phyloP scores from a whole-genome alignment of 768 basidiomycete species.

The Dentipellis sp. region DNA sequence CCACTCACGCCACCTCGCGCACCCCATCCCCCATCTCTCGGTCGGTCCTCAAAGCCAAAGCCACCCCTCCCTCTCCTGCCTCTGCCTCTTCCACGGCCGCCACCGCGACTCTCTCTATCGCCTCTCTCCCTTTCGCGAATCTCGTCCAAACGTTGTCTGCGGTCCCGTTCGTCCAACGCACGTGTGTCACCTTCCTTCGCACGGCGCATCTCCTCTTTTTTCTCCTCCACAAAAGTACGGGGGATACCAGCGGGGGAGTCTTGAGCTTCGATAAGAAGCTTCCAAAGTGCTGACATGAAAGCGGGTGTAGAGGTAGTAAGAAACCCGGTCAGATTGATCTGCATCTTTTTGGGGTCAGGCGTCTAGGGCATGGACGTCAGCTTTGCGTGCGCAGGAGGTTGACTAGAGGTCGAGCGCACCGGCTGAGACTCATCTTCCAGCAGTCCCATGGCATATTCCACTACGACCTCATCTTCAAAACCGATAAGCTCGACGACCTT shows the following conservation, averaged over 20 bases:
- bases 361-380: constrained; percentile 4
- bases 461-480: constrained; percentile 93
- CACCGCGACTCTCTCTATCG: constrained; percentile 32
- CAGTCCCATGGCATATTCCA: constrained; percentile 93
- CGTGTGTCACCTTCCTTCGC: constrained; percentile 54
- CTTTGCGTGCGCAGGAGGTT: background rate
- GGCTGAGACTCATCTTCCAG: constrained; percentile 79
- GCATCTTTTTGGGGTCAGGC: constrained; percentile 93
- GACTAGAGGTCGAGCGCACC: constrained; percentile 34
- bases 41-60: constrained; percentile 33
- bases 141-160: constrained; percentile 60
- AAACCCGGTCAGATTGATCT: constrained; percentile 90
- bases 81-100: constrained; percentile 53
- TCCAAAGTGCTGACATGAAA: constrained; percentile 90
- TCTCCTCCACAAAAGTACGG: constrained; percentile 80
- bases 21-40: constrained; percentile 59
- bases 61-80: constrained; percentile 38
- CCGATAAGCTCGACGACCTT: constrained; percentile 85
- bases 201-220: constrained; percentile 84
- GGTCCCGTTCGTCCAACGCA: constrained; percentile 62
- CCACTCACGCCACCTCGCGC: constrained; percentile 41
- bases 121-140: constrained; percentile 53
- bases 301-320: constrained; percentile 75
- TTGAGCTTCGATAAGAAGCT: constrained; percentile 88
- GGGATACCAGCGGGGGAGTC: constrained; percentile 84